Evolutionary conservation across 2,329 filamentous ascomycete genomes (phyloP).

Genomic region (Curvularia hawaiiensis): DNA sequence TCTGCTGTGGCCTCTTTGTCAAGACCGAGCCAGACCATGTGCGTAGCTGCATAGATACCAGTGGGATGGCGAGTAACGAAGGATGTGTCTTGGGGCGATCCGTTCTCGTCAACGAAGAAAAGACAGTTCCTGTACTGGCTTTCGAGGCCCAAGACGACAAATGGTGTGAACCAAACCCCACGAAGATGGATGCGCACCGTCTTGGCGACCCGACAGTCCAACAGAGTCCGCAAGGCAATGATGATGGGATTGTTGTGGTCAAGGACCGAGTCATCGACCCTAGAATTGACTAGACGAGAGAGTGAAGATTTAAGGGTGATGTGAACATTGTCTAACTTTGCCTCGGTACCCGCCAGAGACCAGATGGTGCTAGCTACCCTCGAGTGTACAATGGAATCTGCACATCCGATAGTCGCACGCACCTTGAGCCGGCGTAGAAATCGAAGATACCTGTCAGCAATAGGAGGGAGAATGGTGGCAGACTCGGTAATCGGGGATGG

Average conservation of each 20-base stretch:
- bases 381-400: conserved; percentile 5
- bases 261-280: conserved; percentile 26
- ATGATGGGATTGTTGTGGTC: conserved; percentile 22
- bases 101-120: neutral
- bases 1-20: conserved; percentile 10
- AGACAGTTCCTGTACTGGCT: conserved; percentile 1
- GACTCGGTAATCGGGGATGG: neutral
- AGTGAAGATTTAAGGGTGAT: conserved; percentile 18
- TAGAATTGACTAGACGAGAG: conserved; percentile 19
- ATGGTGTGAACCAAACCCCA: conserved; percentile 21
- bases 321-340: conserved; percentile 17
- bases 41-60: conserved; percentile 12
- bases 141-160: conserved; percentile 15
- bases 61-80: conserved; percentile 9
- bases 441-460: conserved; percentile 26
- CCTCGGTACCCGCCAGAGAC: conserved; percentile 17
- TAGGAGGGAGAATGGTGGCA: conserved; percentile 23
- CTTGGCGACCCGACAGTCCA: conserved; percentile 15
- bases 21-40: conserved; percentile 16
- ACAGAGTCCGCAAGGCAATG: conserved; percentile 14
- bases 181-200: conserved; percentile 13
- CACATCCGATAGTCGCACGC: conserved; percentile 7
- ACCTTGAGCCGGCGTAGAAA: conserved; percentile 23
- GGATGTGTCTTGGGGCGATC: neutral
- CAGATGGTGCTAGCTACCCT: conserved; percentile 16